Conservation (phyloP, 306 rosid genomes). For the Cicer pinnatifidum region DNA sequence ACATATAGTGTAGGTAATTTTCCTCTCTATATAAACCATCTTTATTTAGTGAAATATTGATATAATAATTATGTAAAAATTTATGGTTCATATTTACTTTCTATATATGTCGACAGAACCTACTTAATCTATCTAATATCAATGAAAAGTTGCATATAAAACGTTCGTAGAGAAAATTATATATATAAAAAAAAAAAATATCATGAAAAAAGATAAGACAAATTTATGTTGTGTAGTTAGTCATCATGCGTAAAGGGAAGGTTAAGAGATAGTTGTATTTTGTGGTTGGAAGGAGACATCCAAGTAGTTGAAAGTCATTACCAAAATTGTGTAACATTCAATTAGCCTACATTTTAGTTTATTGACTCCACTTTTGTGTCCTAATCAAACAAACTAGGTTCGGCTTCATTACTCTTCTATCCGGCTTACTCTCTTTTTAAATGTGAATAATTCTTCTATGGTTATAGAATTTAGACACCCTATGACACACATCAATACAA, state of each 20-base stretch:
- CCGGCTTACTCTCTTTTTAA: not conserved
- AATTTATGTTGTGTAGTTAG: not conserved
- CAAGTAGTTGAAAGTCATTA: constrained; percentile 63
- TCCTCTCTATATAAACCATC: no score
- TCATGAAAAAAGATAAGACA: not conserved
- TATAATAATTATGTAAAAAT: not conserved
- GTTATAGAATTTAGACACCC: no score
- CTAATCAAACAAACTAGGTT: constrained; percentile 30
- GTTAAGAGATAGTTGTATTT: constrained; percentile 23
- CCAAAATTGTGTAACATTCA: constrained; percentile 56
- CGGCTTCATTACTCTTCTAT: not conserved
- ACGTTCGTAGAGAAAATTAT: no score
- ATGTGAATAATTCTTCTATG: no score
- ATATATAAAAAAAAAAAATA: no score
- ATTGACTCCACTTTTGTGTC: constrained; percentile 46
- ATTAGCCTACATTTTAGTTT: constrained; percentile 73
- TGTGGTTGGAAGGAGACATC: constrained; percentile 48
- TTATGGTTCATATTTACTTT: not conserved
- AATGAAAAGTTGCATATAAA: not conserved
- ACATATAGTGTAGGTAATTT: no score
- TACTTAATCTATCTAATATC: not conserved
- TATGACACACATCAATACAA: no score
- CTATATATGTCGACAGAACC: not conserved
- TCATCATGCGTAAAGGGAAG: not conserved
- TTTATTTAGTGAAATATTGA: not conserved